Evolutionary conservation across 2,329 filamentous ascomycete species (phyloP).

Genomic region (Fusarium sambucinum): DNA sequence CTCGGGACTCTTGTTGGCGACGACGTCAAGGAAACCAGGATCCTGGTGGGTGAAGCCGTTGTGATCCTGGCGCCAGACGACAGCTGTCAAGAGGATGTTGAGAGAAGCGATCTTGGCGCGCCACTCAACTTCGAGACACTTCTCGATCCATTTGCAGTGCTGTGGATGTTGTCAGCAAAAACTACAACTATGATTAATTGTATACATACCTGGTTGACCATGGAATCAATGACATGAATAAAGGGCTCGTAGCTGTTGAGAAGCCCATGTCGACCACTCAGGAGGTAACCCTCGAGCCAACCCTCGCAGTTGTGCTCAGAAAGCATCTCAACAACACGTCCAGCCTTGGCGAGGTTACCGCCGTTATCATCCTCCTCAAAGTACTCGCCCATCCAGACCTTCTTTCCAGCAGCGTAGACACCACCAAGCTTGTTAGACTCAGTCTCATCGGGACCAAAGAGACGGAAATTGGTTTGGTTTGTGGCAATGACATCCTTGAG

Average conservation of each 20-base stretch:
- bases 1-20: constrained; percentile 83
- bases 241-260: constrained; percentile 88
- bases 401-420: constrained; percentile 80
- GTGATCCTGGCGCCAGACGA: constrained; percentile 86
- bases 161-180: constrained; percentile 44
- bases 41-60: constrained; percentile 88
- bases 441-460: constrained; percentile 85
- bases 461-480: constrained; percentile 77
- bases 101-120: constrained; percentile 78
- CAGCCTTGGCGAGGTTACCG: constrained; percentile 75
- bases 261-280: constrained; percentile 80
- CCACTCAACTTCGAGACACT: constrained; percentile 84
- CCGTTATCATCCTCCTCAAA: constrained; percentile 81
- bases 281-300: constrained; percentile 83
- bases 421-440: constrained; percentile 81
- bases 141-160: constrained; percentile 88
- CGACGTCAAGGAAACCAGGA: constrained; percentile 82
- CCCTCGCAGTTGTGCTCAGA: constrained; percentile 84
- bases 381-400: constrained; percentile 83
- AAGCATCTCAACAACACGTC: constrained; percentile 87
- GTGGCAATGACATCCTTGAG: constrained; percentile 74
- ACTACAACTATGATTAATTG: neutral
- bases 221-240: constrained; percentile 85
- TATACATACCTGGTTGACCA: constrained; percentile 76
- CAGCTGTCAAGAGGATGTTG: constrained; percentile 82